Evolutionary conservation across 2,329 filamentous ascomycete species (phyloP).

Genomic region (Penicillium freii): DNA sequence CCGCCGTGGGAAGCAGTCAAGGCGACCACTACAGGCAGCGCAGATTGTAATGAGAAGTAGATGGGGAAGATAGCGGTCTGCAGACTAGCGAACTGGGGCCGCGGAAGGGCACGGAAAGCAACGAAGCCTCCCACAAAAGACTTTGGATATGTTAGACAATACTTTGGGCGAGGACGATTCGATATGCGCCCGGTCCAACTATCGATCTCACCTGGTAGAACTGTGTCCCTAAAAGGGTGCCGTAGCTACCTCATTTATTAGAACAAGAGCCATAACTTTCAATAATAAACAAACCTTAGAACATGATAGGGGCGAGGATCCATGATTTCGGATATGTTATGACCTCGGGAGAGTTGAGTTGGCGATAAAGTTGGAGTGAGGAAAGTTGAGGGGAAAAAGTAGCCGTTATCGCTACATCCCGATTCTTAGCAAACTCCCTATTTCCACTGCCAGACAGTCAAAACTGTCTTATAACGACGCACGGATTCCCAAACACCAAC

Average conservation of each 20-base stretch:
- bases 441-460: constrained; percentile 6
- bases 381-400: constrained; percentile 2
- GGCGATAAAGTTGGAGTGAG: background rate
- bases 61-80: constrained; percentile 75
- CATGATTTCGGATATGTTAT: constrained; percentile 26
- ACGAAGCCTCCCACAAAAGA: constrained; percentile 73
- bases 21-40: constrained; percentile 68
- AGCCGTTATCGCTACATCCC: constrained; percentile 1
- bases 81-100: constrained; percentile 75
- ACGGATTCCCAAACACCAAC: constrained; percentile 9
- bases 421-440: background rate
- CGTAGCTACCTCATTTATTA: constrained; percentile 60
- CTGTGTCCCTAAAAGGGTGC: constrained; percentile 79
- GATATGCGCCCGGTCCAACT: background rate
- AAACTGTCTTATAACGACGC: background rate
- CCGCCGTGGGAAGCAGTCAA: constrained; percentile 72
- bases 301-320: constrained; percentile 38
- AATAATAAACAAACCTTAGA: constrained; percentile 26
- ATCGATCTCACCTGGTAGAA: constrained; percentile 69
- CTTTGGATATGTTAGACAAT: constrained; percentile 40
- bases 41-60: constrained; percentile 83
- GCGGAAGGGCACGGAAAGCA: constrained; percentile 72
- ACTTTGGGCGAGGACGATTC: background rate
- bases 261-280: background rate
- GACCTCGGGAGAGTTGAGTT: background rate